Evolutionary conservation across 768 basidiomycete species (phyloP).

Genomic region (Amanita exitialis): DNA sequence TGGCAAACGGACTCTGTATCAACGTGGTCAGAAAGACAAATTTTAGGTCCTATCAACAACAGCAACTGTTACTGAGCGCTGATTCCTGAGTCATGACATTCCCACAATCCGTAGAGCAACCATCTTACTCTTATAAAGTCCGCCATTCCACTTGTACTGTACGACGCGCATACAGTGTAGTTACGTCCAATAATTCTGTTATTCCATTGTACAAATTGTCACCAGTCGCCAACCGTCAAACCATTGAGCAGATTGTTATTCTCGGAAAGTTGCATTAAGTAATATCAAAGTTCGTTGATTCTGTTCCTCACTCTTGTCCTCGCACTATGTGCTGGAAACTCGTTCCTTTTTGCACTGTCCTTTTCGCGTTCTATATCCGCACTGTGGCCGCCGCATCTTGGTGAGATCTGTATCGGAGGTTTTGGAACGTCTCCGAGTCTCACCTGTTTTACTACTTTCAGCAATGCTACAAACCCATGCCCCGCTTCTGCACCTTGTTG

Average conservation of each 20-base stretch:
- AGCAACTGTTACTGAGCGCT: constrained; percentile 2
- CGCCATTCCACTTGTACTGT: background rate
- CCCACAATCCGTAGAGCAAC: background rate
- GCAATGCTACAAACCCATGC: constrained; percentile 35
- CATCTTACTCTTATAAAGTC: background rate
- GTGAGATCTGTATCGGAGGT: background rate
- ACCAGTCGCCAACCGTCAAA: no score
- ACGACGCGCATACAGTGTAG: background rate
- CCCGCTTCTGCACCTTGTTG: constrained; percentile 38
- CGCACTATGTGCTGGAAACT: background rate
- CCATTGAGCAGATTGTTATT: no score
- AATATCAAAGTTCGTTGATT: background rate
- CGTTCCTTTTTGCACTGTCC: background rate
- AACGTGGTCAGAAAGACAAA: background rate
- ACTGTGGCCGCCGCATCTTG: background rate
- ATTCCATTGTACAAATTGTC: no score
- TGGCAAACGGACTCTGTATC: background rate
- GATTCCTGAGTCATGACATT: background rate
- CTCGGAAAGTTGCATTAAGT: no score
- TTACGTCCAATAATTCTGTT: background rate
- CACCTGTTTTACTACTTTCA: constrained; percentile 9
- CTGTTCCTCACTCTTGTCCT: background rate
- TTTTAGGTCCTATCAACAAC: background rate
- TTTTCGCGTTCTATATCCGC: background rate
- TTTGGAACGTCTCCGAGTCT: background rate